Percentiles rank a stretch among this genome's conserved stretches.
These are phyloP conservation scores for Cucurbita maxima DNA, from an alignment of 306 rosid species.

Conservation along the genomic window DNA sequence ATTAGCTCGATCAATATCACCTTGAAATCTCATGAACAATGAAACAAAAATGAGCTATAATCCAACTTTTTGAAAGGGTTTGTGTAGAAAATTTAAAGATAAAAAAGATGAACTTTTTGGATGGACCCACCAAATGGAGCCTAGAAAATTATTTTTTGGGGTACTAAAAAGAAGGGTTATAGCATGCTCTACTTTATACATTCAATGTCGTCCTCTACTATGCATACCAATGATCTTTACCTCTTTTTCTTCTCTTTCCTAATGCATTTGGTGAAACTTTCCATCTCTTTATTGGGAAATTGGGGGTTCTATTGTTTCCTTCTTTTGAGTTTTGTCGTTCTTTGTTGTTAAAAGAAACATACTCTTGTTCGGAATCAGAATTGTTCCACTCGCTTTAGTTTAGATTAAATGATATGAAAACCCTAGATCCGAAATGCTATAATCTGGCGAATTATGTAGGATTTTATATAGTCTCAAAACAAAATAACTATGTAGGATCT, in stretches of 20 bases:
- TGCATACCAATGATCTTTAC: slow-evolving; percentile 2
- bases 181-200: slow-evolving; percentile 73
- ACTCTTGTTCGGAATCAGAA: too few relatives aligned
- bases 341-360: too few relatives aligned
- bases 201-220: not conserved
- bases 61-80: not conserved
- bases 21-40: not conserved
- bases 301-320: not conserved
- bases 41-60: not conserved
- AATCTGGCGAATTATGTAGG: too few relatives aligned
- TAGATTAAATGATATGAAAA: too few relatives aligned
- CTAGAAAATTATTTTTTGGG: slow-evolving; percentile 21
- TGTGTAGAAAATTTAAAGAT: not conserved
- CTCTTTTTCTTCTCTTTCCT: slow-evolving; percentile 1
- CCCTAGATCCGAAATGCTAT: too few relatives aligned
- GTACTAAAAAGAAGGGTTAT: slow-evolving; percentile 11
- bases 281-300: not conserved
- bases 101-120: not conserved
- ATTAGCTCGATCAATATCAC: not conserved
- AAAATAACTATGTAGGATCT: too few relatives aligned
- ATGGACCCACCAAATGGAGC: not conserved
- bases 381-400: too few relatives aligned
- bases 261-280: not conserved
- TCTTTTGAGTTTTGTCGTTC: not conserved
- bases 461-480: too few relatives aligned